These are phyloP conservation scores for Crithidia acanthocephali DNA, from an alignment of 208 protist species.

Conservation along the genomic window DNA sequence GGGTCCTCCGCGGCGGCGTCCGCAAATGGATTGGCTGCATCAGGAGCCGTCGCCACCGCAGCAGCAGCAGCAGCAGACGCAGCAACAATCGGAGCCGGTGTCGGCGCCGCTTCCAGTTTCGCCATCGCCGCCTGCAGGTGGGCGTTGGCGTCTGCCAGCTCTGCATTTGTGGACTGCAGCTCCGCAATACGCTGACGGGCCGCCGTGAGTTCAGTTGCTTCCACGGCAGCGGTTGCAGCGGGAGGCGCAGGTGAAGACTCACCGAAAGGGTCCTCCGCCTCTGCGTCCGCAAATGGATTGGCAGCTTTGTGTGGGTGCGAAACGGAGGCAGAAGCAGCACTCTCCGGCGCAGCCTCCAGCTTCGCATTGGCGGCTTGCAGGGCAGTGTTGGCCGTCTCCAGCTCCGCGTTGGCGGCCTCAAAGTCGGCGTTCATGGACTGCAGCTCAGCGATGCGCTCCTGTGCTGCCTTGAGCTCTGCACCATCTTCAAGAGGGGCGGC, in stretches of 20 bases:
- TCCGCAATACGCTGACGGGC: not conserved
- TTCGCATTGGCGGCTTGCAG: conserved; percentile 5
- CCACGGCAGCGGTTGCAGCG: not conserved
- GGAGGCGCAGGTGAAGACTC: not conserved
- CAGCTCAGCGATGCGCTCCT: not conserved
- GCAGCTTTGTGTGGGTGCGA: not conserved
- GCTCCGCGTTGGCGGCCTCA: not conserved
- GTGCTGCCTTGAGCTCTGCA: not conserved
- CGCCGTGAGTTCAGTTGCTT: too few species aligned
- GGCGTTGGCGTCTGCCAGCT: not conserved
- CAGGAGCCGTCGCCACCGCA: not conserved
- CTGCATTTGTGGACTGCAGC: not conserved
- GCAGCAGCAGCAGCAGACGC: not conserved
- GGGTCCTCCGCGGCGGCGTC: not conserved
- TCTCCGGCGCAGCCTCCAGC: conserved; percentile 7
- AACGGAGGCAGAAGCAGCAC: not conserved
- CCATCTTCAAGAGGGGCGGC: not conserved
- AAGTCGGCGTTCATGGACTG: not conserved
- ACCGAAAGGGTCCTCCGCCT: not conserved
- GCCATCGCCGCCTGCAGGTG: not conserved
- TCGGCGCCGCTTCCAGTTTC: not conserved
- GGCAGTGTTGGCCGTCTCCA: conserved; percentile 12
- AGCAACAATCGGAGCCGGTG: not conserved
- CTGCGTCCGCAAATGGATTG: not conserved
- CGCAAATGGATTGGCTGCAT: not conserved